A percentile compares a stretch with the other conserved stretches of the same genome.
Conservation (phyloP, 2,329 filamentous ascomycete genomes). For the Monosporascus sp. region DNA sequence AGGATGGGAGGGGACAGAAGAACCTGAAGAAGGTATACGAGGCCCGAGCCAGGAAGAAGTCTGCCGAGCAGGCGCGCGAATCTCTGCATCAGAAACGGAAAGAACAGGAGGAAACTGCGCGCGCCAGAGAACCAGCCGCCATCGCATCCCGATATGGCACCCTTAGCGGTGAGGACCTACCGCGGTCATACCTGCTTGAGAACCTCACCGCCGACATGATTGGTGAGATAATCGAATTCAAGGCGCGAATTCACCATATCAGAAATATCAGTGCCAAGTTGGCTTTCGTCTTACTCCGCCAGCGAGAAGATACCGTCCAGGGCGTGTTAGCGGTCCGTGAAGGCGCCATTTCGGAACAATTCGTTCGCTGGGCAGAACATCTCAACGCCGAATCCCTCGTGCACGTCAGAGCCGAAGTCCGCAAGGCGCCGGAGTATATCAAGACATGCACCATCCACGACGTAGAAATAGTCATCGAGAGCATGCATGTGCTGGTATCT, state of each 20-base stretch:
- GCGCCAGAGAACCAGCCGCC: constrained; percentile 20
- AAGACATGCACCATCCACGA: constrained; percentile 70
- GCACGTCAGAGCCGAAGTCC: constrained; percentile 67
- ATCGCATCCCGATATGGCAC: constrained; percentile 22
- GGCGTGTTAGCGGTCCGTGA: constrained; percentile 60
- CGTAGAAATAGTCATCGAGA: constrained; percentile 65
- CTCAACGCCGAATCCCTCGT: constrained; percentile 74
- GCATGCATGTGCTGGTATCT: constrained; percentile 46
- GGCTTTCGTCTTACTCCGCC: constrained; percentile 80
- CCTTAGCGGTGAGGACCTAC: constrained; percentile 34
- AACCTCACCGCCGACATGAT: constrained; percentile 37
- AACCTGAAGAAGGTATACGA: constrained; percentile 27
- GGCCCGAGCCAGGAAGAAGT: constrained; percentile 27
- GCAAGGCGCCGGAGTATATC: constrained; percentile 67
- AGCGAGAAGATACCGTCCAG: constrained; percentile 78
- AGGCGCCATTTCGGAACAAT: constrained; percentile 61
- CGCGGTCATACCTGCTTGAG: constrained; percentile 27
- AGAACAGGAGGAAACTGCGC: constrained; percentile 27
- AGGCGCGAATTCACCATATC: constrained; percentile 70
- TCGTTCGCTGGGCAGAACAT: constrained; percentile 84
- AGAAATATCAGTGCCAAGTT: constrained; percentile 76
- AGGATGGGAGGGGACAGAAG: constrained; percentile 26
- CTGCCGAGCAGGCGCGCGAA: constrained; percentile 27
- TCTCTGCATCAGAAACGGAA: constrained; percentile 27
- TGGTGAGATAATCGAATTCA: constrained; percentile 59